Percentiles rank a stretch among this genome's conserved stretches.
phyloP scores from a whole-genome alignment of 2,329 filamentous ascomycete species.

The Hypoxylon sp. region DNA sequence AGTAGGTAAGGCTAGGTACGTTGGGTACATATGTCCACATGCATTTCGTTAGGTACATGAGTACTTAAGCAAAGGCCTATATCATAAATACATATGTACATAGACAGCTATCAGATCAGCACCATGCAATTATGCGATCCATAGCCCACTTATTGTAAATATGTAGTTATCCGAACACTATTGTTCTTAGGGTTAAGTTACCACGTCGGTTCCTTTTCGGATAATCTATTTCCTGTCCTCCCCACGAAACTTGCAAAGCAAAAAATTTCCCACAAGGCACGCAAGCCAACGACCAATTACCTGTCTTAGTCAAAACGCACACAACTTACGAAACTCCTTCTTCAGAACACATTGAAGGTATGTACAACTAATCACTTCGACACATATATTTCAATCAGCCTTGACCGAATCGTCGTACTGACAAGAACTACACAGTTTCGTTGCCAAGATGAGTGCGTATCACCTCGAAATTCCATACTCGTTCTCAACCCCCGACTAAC shows the following conservation, averaged over 20 bases:
- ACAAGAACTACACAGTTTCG: constrained; percentile 46
- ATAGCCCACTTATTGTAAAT: neutral
- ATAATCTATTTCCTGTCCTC: constrained; percentile 43
- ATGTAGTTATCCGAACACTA: neutral
- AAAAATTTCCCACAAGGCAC: constrained; percentile 46
- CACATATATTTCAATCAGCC: neutral
- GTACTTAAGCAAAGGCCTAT: neutral
- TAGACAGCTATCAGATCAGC: neutral
- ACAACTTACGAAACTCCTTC: constrained; percentile 47
- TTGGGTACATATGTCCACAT: no score
- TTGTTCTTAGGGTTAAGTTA: constrained; percentile 40
- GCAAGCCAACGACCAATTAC: constrained; percentile 33
- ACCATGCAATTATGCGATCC: neutral
- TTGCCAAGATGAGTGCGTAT: constrained; percentile 56
- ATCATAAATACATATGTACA: neutral
- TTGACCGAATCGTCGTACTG: constrained; percentile 18
- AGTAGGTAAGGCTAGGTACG: no score
- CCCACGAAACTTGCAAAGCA: constrained; percentile 52
- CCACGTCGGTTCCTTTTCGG: constrained; percentile 51
- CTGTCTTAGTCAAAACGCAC: constrained; percentile 37
- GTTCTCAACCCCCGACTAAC: constrained; percentile 48
- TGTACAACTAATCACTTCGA: constrained; percentile 11
- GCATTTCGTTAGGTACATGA: neutral
- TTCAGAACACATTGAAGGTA: constrained; percentile 50
- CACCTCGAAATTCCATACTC: constrained; percentile 30